Base-by-base conservation (phyloP, 2,329 filamentous ascomycete genomes). In the Zopfia rhizophila region DNA sequence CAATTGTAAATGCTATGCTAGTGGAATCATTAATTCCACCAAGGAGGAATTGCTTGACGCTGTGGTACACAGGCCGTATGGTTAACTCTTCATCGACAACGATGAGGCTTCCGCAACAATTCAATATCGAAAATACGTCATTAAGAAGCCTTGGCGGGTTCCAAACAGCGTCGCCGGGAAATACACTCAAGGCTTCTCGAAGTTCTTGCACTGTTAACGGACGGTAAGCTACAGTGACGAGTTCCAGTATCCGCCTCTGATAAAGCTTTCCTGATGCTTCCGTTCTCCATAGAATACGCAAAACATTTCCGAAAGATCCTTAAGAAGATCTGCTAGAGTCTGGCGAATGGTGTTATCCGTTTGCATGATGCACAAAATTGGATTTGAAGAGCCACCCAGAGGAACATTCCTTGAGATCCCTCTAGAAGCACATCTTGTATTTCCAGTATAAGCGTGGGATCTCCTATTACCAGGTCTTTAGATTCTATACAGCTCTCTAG, bases 131-230 rank as follows among this genome's bases (percentile, higher is more conserved):
- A 7, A 57, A 23, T 6, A 58, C 36, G 13, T 62, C 29, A 14
- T 62, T 55, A 11, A 61, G n/a, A 5, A 55, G 6, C n/a, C 23
- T 53, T 2, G 57, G 49, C 6, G 52, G 31, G 33, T 53, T 33
- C 52, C 51, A 61, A 1, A 10, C 35, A 4, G 48, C 30, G 30
- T 72, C 50, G 1, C 72, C 70, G 4, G 66, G 63, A 2, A 47
- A 44, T 0, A 78, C 69, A 11, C 72, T 74, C 0, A 75, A 36
- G 4, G 72, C 72, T 58, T 77, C 74, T 13, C 63, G 59, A 33
- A 78, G 53, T 35, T 77, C 68, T 0, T 69, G 56, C 0, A 35
- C 48, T 0, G 63, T 68, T 6, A 77, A 44, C 0, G 70, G 65
- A 6, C 66, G 61, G 1, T 27, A 38, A 10, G 70, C 69, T 0